Evolutionary conservation across 345 rosid species (phyloP), one percentile per base, ranked within the genome.

Genomic region (Passiflora organensis): DNA sequence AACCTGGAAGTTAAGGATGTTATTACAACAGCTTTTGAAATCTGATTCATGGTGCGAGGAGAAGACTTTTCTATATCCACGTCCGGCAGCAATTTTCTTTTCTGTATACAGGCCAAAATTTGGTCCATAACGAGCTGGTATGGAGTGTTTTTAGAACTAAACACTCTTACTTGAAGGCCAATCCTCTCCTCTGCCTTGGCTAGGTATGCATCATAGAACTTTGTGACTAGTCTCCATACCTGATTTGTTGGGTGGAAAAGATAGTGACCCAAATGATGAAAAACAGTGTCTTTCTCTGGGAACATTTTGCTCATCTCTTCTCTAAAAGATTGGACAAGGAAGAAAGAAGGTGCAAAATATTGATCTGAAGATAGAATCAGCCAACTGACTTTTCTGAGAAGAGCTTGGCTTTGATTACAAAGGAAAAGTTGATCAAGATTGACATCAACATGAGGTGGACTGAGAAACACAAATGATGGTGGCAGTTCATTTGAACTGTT

Each of bases 221-320:
- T 56, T 5, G 69, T 65, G 45, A 65, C 57, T 15, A 57, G 48
- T 32, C 57, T 62, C 69, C 69, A 65, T 12, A 44, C 69, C 9
- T 32, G 13, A 57, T 65, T 65, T 13, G 58, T 49, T 4, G 70
- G 70, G 34, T 45, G 51, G 43, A 58, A 66, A 45, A 66, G 64
- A 46, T 59, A 66, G 2, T 17, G 37, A 36, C 64, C 43, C 54
- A 58, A 44, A 22, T 43, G 48, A 36, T 58, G 25, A 21, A 66
- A 59, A 17, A 66, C 22, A 13, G 59, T 37, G 2, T 51, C 64
- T 32, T 66, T 58, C 1, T 58, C 64, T 16, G 70, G 71, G 19
- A 51, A 51, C 41, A 16, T 5, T 32, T 51, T 25, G 39, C 18
- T 51, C 4, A 51, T 1, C 38, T 51, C 55, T 14, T 51, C 20